Evolutionary conservation across 179 eudicot genomes (phyloP).

Genomic region (Beta corolliflora): DNA sequence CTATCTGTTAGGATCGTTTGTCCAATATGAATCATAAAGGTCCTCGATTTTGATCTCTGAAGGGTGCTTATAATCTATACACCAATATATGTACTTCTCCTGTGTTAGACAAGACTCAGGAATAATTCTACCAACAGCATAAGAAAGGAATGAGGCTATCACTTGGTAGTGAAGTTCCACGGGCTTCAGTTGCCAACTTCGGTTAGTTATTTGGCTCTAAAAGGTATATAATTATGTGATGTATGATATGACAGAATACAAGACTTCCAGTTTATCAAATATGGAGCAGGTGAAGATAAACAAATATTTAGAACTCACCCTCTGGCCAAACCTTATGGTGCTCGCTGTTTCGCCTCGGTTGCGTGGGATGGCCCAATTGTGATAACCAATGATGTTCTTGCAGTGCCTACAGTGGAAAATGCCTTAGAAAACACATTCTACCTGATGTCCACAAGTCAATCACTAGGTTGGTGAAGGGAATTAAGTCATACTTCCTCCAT

Average conservation of each 20-base stretch:
- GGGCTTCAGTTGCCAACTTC: background rate
- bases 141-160: background rate
- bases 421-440: constrained; percentile 11
- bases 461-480: background rate
- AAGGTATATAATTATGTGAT: no score
- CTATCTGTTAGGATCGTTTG: background rate
- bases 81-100: background rate
- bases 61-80: background rate
- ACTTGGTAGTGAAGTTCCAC: background rate
- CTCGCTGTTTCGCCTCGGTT: constrained; percentile 95
- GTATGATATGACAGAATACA: background rate
- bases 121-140: background rate
- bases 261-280: background rate
- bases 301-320: constrained; percentile 50
- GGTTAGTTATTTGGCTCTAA: no score
- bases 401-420: constrained; percentile 57
- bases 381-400: constrained; percentile 85
- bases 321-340: constrained; percentile 94
- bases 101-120: background rate
- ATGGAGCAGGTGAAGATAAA: background rate
- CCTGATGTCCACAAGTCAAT: background rate
- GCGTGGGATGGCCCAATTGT: constrained; percentile 92
- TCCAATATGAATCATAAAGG: background rate
- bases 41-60: background rate
- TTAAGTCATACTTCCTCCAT: no score